phyloP scores from a whole-genome alignment of 306 rosid species.

The Canavalia ensiformis region DNA sequence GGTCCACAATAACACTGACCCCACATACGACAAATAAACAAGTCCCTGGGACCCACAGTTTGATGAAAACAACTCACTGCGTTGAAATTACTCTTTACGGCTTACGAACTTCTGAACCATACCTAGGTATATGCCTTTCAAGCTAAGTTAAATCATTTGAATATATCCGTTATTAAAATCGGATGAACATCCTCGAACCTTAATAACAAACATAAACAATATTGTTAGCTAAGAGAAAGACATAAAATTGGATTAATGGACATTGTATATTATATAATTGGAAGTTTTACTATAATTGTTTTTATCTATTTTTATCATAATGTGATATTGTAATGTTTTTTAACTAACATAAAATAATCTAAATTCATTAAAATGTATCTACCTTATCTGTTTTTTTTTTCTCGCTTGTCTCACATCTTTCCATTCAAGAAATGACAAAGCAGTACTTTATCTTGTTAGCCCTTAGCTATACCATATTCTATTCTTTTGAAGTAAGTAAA shows the following conservation, averaged over 20 bases:
- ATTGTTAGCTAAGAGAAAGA: background rate
- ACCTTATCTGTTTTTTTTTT: background rate
- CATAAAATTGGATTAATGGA: background rate
- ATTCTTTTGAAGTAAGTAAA: slow-evolving; percentile 45
- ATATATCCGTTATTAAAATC: slow-evolving; percentile 50
- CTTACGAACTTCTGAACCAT: background rate
- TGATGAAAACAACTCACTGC: slow-evolving; percentile 40
- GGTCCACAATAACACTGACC: slow-evolving; percentile 30
- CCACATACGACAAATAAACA: slow-evolving; percentile 4
- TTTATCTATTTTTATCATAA: background rate
- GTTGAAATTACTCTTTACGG: slow-evolving; percentile 29
- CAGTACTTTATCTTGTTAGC: slow-evolving; percentile 37
- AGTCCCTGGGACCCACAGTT: slow-evolving; percentile 37
- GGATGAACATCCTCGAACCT: no score
- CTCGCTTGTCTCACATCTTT: background rate
- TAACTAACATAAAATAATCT: background rate
- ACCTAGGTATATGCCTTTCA: slow-evolving; percentile 31
- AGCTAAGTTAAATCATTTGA: slow-evolving; percentile 51
- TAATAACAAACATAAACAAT: background rate
- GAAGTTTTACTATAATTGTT: background rate
- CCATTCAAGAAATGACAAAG: slow-evolving; percentile 38
- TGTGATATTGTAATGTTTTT: no score
- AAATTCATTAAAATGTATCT: background rate
- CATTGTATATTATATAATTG: no score
- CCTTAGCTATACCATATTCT: slow-evolving; percentile 40